Evolutionary conservation across 139 green algal genomes (phyloP).

Genomic region (Protoeuglena noctilucae): DNA sequence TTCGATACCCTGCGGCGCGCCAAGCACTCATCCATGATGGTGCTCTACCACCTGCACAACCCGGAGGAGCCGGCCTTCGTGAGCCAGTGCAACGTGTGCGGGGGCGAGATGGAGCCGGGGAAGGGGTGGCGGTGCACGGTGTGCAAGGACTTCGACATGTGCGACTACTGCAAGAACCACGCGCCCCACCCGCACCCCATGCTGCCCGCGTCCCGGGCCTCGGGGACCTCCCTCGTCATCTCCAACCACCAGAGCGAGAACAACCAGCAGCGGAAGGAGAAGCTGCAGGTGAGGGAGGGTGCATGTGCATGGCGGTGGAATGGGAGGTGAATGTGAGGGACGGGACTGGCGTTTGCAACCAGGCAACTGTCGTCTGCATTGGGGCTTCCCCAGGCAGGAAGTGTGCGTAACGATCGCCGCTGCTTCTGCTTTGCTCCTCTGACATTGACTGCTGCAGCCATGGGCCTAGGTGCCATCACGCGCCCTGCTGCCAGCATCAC

Average conservation of each 20-base stretch:
- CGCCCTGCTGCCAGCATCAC: background rate
- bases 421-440: too few relatives aligned
- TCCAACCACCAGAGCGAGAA: background rate
- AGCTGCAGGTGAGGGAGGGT: too few relatives aligned
- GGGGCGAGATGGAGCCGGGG: constrained; percentile 71
- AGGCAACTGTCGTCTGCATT: too few relatives aligned
- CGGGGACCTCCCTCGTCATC: too few relatives aligned
- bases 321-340: too few relatives aligned
- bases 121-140: constrained; percentile 71
- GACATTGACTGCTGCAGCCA: background rate
- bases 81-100: constrained; percentile 80
- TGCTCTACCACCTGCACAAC: constrained; percentile 99
- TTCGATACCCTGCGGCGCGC: constrained; percentile 92
- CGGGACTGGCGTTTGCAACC: too few relatives aligned
- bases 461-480: background rate
- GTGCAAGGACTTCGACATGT: constrained; percentile 93
- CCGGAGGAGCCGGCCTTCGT: constrained; percentile 60
- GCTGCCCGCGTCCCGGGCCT: too few relatives aligned
- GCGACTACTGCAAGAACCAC: constrained; percentile 47
- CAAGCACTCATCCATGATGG: constrained; percentile 98
- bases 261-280: background rate
- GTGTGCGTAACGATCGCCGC: too few relatives aligned
- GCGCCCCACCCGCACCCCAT: constrained; percentile 52
- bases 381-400: too few relatives aligned
- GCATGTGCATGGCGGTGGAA: too few relatives aligned